phyloP scores from a whole-genome alignment of 2,329 filamentous ascomycete genomes.

The Calonectria fujianensis region DNA sequence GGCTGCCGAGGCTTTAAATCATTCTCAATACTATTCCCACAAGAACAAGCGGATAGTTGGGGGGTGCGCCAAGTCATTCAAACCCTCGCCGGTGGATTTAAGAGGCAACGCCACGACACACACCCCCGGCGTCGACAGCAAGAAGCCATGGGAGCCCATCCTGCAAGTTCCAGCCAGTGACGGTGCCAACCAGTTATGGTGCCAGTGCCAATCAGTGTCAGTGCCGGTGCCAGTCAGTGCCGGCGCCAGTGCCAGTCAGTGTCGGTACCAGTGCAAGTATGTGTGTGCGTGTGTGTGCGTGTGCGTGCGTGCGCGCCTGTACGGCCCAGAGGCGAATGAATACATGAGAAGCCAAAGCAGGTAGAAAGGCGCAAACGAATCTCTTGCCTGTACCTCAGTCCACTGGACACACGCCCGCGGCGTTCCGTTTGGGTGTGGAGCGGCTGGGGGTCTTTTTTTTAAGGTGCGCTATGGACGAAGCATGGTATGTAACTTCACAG shows the following conservation, averaged over 20 bases:
- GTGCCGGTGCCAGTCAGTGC: background rate
- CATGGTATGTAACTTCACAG: background rate
- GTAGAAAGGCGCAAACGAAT: slow-evolving; percentile 9
- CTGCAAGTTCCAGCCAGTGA: background rate
- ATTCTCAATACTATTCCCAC: slow-evolving; percentile 45
- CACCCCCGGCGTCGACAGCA: slow-evolving; percentile 1
- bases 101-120: slow-evolving; percentile 38
- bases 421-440: slow-evolving; percentile 23
- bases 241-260: background rate
- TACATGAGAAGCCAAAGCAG: slow-evolving; percentile 1
- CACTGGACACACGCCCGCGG: slow-evolving; percentile 22
- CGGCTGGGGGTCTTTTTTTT: background rate
- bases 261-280: background rate
- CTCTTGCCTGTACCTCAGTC: slow-evolving; percentile 10
- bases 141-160: slow-evolving; percentile 3
- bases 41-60: slow-evolving; percentile 44
- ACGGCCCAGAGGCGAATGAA: background rate
- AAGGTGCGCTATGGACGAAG: slow-evolving; percentile 13
- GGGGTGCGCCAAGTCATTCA: slow-evolving; percentile 47
- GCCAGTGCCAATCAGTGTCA: slow-evolving; percentile 20
- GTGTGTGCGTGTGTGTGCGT: background rate
- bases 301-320: background rate
- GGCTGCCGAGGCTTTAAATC: slow-evolving; percentile 42
- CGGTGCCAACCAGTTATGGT: background rate
- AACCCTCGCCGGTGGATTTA: slow-evolving; percentile 25